Evolutionary conservation across 73 alveolate genomes (phyloP).

Genomic region (Tetrahymena elliotti): DNA sequence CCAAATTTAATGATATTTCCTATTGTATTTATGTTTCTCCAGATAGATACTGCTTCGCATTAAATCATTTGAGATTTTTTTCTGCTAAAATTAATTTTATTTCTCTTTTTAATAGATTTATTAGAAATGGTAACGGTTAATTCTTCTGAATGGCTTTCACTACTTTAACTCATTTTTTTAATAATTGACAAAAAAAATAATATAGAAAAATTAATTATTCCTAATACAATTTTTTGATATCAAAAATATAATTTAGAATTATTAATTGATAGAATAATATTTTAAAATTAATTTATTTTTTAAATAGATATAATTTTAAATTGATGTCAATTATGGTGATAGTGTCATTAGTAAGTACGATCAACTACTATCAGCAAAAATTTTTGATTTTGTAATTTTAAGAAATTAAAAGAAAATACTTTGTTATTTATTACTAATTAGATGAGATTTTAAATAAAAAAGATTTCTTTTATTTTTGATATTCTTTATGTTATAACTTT

Average conservation of each 20-base stretch:
- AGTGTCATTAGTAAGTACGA: neutral
- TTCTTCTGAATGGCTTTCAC: neutral
- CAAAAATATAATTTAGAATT: too few relatives aligned
- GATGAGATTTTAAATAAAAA: neutral
- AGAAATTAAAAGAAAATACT: neutral
- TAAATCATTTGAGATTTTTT: neutral
- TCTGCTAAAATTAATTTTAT: too few relatives aligned
- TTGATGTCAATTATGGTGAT: neutral
- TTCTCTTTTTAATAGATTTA: neutral
- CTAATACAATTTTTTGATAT: too few relatives aligned
- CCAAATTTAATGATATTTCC: neutral
- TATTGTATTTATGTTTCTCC: neutral
- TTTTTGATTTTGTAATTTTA: neutral
- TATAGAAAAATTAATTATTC: too few relatives aligned
- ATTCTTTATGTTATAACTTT: neutral
- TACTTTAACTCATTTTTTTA: neutral
- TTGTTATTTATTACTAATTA: neutral
- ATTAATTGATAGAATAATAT: neutral
- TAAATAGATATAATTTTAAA: too few relatives aligned
- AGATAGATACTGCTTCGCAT: neutral
- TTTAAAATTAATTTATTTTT: too few relatives aligned
- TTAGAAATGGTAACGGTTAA: neutral
- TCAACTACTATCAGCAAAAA: neutral
- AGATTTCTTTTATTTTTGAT: neutral
- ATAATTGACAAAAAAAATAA: too few relatives aligned